Evolutionary conservation across 768 basidiomycete genomes (phyloP), one percentile per base, ranked within the genome.

Genomic region (Rhizopogon sp.): DNA sequence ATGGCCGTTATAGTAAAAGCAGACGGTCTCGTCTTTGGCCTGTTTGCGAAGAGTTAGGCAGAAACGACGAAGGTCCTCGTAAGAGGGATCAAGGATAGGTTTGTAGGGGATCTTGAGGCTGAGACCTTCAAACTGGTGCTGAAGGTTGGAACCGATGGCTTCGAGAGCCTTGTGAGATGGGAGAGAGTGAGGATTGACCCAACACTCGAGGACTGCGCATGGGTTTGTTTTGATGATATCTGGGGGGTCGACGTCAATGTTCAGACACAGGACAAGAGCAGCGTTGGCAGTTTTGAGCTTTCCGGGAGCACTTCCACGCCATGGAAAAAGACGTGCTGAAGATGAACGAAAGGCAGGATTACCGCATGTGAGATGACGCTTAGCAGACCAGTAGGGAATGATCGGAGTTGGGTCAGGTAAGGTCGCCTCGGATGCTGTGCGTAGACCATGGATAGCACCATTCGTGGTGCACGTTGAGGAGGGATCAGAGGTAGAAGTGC

Each of bases 1-100:
- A 58, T 98, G 97, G 3, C 97, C 97, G 60, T 98, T 99, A 73
- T 98, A 99, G 72, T 98, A 93, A 71, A 98, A 96, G 29, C 98
- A 76, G 6, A 93, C 86, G 2, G 97, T 87, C 65, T 99, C 97
- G 39, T 94, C 90, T 68, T 93, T 93, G 1, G 96, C 94, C 49
- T 86, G 83, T 64, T 88, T 91, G 53, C 97, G 85, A 40, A 96
- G 72, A 20, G 79, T 84, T 54, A 84, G 77, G 64, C 93, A 97
- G 60, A 93, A 90, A 54, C 89, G 85, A 66, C 89, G 88, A 39
- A 96, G 79, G 62, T 98, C 96, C 64, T 98, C 95, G 58, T 93
- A 85, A 1, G 92, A 92, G 8, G 97, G 97, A 69, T 99, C 97
- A 37, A 97, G 79, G 61, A 93, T 90, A 57, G 93, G 87, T 71